phyloP scores from a whole-genome alignment of 2,329 filamentous ascomycete genomes.

The Phialocephala subalpina region DNA sequence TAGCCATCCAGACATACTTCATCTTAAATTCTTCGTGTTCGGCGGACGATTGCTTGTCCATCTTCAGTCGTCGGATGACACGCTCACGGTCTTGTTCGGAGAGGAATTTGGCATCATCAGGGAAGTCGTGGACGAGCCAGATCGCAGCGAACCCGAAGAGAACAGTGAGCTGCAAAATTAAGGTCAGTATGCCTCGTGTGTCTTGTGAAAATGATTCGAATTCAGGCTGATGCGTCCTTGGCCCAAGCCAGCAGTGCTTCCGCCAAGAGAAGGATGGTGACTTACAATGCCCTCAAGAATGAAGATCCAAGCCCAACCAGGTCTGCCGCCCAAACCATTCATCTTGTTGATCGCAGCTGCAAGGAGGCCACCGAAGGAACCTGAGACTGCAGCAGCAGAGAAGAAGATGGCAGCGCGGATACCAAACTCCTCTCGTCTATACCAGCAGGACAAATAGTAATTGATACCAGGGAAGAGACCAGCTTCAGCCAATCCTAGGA shows the following conservation, averaged over 20 bases:
- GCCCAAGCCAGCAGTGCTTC: background rate
- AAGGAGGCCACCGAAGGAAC: constrained; percentile 78
- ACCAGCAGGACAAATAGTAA: constrained; percentile 88
- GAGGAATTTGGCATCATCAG: constrained; percentile 78
- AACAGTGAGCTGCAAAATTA: constrained; percentile 56
- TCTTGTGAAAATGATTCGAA: background rate
- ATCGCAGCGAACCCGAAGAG: constrained; percentile 73
- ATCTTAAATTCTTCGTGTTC: constrained; percentile 79
- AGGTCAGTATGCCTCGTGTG: background rate
- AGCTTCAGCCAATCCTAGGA: constrained; percentile 77
- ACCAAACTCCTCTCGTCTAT: constrained; percentile 80
- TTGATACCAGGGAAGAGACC: constrained; percentile 80
- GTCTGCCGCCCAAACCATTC: constrained; percentile 65
- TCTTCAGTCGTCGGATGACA: constrained; percentile 73
- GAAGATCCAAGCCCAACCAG: constrained; percentile 72
- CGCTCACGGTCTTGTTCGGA: constrained; percentile 73
- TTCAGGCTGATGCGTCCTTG: background rate
- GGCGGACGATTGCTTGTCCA: constrained; percentile 78
- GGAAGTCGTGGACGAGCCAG: constrained; percentile 86
- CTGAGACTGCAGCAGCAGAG: constrained; percentile 80
- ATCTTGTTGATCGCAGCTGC: constrained; percentile 77
- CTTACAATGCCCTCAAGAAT: constrained; percentile 71
- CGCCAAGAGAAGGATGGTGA: too few species aligned
- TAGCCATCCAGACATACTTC: constrained; percentile 73
- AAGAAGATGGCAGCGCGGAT: constrained; percentile 86